Evolutionary conservation across 345 rosid species (phyloP).

Genomic region (Salix udensis): DNA sequence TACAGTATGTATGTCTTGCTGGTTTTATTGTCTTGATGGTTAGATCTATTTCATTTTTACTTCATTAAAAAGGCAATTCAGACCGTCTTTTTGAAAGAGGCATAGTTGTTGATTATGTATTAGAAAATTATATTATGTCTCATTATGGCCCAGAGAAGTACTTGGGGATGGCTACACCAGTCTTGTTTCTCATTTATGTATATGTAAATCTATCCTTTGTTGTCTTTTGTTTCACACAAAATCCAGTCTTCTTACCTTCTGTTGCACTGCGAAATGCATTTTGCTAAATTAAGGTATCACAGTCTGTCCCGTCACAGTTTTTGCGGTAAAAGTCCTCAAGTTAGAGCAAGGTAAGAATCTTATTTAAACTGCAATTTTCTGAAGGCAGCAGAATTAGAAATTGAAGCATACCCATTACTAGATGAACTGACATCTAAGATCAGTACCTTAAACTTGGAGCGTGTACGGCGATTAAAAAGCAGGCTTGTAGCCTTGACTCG

Average conservation of each 20-base stretch:
- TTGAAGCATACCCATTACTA: constrained; percentile 94
- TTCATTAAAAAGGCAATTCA: neutral
- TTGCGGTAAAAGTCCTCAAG: neutral
- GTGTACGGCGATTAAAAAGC: constrained; percentile 91
- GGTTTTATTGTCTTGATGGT: neutral
- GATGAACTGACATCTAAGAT: constrained; percentile 97
- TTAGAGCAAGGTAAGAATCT: constrained; percentile 16
- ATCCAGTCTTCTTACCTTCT: neutral
- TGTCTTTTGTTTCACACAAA: neutral
- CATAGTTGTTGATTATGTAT: neutral
- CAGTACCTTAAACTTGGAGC: constrained; percentile 94
- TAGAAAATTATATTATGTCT: neutral
- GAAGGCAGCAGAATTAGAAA: constrained; percentile 97
- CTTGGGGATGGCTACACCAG: neutral
- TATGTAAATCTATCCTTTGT: neutral
- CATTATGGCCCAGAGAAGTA: neutral
- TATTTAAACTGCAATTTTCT: constrained; percentile 20
- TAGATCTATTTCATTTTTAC: neutral
- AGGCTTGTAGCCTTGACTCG: constrained; percentile 90
- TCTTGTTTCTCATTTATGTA: neutral
- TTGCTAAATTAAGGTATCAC: neutral
- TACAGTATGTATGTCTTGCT: neutral
- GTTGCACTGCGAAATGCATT: neutral
- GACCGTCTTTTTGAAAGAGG: neutral
- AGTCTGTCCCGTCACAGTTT: neutral